These are phyloP conservation scores for Colletotrichum theobromicola DNA, from an alignment of 2,329 filamentous ascomycete genomes.

Conservation along the genomic window DNA sequence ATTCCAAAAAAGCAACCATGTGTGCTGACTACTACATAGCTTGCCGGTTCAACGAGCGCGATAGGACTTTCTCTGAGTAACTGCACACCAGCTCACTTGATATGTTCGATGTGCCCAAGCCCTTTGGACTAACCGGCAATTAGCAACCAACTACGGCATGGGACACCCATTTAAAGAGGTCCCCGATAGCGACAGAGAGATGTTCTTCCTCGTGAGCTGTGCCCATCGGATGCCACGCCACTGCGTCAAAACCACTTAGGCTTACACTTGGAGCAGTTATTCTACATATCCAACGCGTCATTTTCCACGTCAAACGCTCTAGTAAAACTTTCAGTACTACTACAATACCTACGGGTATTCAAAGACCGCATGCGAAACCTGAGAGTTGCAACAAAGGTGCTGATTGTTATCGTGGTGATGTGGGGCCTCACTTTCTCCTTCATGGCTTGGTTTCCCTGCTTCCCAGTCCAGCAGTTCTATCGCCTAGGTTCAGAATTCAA, in stretches of 20 bases:
- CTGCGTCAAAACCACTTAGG: too few species aligned
- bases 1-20: neutral
- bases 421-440: conserved; percentile 4
- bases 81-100: neutral
- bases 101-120: neutral
- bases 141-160: neutral
- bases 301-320: neutral
- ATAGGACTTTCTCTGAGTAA: neutral
- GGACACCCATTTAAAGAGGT: neutral
- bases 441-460: conserved; percentile 13
- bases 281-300: conserved; percentile 4
- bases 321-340: neutral
- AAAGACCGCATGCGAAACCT: neutral
- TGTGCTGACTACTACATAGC: neutral
- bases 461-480: neutral
- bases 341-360: conserved; percentile 7
- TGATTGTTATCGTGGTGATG: neutral
- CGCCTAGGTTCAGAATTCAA: neutral
- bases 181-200: conserved; percentile 1
- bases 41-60: neutral
- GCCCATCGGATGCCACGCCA: neutral
- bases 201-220: neutral
- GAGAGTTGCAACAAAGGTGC: neutral
- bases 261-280: neutral
- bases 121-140: neutral